These are phyloP conservation scores for Emericellopsis terricola DNA, from an alignment of 495 filamentous ascomycete species.

Conservation along the genomic window DNA sequence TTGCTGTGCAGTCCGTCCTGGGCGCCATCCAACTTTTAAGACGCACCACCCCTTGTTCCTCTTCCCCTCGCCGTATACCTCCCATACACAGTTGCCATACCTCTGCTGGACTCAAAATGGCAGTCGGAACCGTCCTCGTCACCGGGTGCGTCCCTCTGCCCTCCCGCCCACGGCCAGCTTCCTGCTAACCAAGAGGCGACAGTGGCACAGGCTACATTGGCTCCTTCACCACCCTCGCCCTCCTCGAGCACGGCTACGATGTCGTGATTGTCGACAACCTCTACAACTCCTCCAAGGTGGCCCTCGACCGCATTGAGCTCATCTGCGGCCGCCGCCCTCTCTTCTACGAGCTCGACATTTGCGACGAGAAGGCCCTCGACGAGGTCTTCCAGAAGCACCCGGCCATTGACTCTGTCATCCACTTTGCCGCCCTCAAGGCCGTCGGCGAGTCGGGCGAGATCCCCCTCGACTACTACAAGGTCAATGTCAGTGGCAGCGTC, in stretches of 20 bases:
- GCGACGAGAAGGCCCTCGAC: constrained; percentile 65
- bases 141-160: constrained; percentile 50
- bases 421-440: constrained; percentile 96
- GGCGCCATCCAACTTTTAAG: too few relatives aligned
- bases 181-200: constrained; percentile 3
- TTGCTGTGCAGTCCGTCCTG: too few relatives aligned
- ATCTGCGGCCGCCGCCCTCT: constrained; percentile 76
- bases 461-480: constrained; percentile 90
- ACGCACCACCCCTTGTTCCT: neutral
- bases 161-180: constrained; percentile 7
- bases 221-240: constrained; percentile 84
- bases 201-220: constrained; percentile 98
- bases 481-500: constrained; percentile 90
- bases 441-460: constrained; percentile 93
- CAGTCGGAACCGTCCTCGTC: constrained; percentile 72
- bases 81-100: too few relatives aligned
- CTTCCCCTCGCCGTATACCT: too few relatives aligned
- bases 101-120: too few relatives aligned
- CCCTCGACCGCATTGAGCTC: constrained; percentile 79
- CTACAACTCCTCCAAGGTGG: constrained; percentile 85
- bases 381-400: constrained; percentile 78
- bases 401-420: constrained; percentile 91
- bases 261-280: constrained; percentile 91
- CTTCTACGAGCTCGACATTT: constrained; percentile 79
- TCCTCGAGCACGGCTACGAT: constrained; percentile 86